phyloP scores from a whole-genome alignment of 2,329 filamentous ascomycete species.

The Fusarium sp. region DNA sequence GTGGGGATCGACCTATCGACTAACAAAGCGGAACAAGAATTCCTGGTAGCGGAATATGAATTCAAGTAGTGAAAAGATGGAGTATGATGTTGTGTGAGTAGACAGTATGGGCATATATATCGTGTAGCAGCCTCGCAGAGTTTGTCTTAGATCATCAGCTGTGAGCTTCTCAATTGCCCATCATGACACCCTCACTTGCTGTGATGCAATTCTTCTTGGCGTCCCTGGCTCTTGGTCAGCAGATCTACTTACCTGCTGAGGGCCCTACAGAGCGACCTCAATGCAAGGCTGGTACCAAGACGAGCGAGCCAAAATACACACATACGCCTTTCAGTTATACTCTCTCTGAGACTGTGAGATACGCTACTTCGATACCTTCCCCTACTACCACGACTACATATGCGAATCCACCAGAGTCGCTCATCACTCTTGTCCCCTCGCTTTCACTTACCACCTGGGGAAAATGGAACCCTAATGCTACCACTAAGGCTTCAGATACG shows the following conservation, averaged over 20 bases:
- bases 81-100: not conserved
- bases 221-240: slow-evolving; percentile 46
- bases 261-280: slow-evolving; percentile 50
- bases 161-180: slow-evolving; percentile 3
- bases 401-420: slow-evolving; percentile 48
- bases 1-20: slow-evolving; percentile 35
- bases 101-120: slow-evolving; percentile 17
- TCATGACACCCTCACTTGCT: slow-evolving; percentile 34
- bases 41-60: slow-evolving; percentile 1
- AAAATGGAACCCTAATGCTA: slow-evolving; percentile 53
- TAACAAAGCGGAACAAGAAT: slow-evolving; percentile 11
- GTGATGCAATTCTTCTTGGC: slow-evolving; percentile 39
- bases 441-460: slow-evolving; percentile 55
- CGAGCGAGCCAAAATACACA: slow-evolving; percentile 47
- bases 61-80: not conserved
- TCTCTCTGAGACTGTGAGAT: slow-evolving; percentile 53
- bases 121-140: not conserved
- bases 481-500: slow-evolving; percentile 46
- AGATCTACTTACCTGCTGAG: slow-evolving; percentile 46
- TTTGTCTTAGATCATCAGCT: not conserved
- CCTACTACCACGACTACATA: slow-evolving; percentile 53
- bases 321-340: slow-evolving; percentile 52
- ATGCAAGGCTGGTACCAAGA: slow-evolving; percentile 40
- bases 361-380: slow-evolving; percentile 51
- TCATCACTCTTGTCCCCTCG: slow-evolving; percentile 46